phyloP scores from a whole-genome alignment of 768 basidiomycete genomes.

The Lactarius vividus region DNA sequence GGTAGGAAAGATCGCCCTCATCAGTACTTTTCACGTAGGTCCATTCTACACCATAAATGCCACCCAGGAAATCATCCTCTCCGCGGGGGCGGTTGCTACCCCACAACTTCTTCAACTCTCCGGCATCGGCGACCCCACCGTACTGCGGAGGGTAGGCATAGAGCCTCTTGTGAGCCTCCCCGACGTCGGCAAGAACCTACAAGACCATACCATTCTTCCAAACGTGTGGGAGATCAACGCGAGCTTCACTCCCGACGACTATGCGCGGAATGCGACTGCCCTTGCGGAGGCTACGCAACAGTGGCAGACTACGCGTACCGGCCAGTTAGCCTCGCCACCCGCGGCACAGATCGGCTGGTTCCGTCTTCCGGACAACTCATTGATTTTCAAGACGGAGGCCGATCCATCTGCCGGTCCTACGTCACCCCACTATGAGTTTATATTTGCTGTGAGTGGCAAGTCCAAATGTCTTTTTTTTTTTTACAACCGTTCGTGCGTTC shows the following conservation, averaged over 20 bases:
- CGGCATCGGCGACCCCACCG: slow-evolving; percentile 51
- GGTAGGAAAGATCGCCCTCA: neutral
- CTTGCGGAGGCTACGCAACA: neutral
- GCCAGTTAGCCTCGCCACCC: slow-evolving; percentile 3
- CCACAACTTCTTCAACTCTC: slow-evolving; percentile 51
- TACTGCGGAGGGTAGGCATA: slow-evolving; percentile 49
- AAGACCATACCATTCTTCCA: slow-evolving; percentile 39
- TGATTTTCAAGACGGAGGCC: neutral
- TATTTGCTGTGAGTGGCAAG: neutral
- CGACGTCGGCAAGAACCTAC: slow-evolving; percentile 55
- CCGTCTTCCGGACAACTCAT: slow-evolving; percentile 4
- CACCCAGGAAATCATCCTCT: slow-evolving; percentile 26
- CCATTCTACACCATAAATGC: slow-evolving; percentile 7
- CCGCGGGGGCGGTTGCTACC: slow-evolving; percentile 30
- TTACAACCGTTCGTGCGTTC: neutral
- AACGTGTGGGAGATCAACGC: slow-evolving; percentile 5
- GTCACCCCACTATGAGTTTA: slow-evolving; percentile 12
- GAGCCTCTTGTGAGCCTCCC: slow-evolving; percentile 44
- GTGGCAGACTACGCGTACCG: slow-evolving; percentile 7
- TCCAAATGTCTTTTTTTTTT: neutral
- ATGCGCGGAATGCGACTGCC: neutral
- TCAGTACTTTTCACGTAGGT: neutral
- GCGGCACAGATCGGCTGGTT: slow-evolving; percentile 11
- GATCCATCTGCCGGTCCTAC: slow-evolving; percentile 12
- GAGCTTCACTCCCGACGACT: slow-evolving; percentile 5